phyloP scores from a whole-genome alignment of 768 basidiomycete genomes.

The Suillus plorans region DNA sequence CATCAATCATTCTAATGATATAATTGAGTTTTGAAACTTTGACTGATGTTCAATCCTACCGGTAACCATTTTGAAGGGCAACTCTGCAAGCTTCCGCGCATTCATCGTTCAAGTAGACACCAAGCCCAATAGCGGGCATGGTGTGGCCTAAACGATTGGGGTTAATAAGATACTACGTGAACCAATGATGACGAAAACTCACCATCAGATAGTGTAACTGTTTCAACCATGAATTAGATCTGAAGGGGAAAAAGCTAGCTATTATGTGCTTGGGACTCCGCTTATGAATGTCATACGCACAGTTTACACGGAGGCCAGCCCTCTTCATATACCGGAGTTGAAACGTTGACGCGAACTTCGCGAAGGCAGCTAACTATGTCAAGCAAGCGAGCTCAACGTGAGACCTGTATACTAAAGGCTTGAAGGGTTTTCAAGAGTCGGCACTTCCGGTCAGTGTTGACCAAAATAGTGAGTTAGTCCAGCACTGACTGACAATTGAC shows the following conservation, averaged over 20 bases:
- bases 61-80: conserved; percentile 12
- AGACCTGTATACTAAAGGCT: too few species aligned
- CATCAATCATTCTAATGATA: conserved; percentile 41
- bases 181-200: background rate
- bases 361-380: background rate
- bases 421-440: too few species aligned
- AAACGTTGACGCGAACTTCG: too few species aligned
- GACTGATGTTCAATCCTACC: background rate
- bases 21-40: conserved; percentile 2
- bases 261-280: background rate
- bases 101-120: conserved; percentile 12
- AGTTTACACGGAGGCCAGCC: background rate
- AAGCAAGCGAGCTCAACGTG: background rate
- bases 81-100: conserved; percentile 12
- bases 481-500: too few species aligned
- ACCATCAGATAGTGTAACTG: conserved; percentile 4
- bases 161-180: background rate
- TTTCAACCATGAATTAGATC: conserved; percentile 1
- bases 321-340: background rate
- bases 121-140: conserved; percentile 17
- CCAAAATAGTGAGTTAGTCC: too few species aligned
- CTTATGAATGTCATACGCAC: background rate
- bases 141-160: conserved; percentile 5
- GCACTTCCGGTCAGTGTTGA: too few species aligned
- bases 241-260: background rate